phyloP scores from a whole-genome alignment of 179 eudicot species.

The Monotropa hypopitys region DNA sequence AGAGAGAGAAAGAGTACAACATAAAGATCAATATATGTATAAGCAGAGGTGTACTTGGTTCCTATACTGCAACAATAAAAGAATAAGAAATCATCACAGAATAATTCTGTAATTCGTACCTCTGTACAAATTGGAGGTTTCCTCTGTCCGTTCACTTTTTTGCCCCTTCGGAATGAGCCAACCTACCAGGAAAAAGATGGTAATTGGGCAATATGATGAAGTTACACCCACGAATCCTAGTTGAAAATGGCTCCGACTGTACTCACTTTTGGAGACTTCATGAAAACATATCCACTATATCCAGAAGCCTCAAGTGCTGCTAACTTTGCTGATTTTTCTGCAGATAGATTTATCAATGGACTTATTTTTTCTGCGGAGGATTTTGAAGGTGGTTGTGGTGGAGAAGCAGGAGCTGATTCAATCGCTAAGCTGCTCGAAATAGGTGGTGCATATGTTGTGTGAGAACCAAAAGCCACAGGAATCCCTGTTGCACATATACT shows the following conservation, averaged over 20 bases:
- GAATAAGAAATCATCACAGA: background rate
- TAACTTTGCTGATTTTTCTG: slow-evolving; percentile 42
- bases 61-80: background rate
- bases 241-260: slow-evolving; percentile 9
- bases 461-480: slow-evolving; percentile 30
- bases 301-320: slow-evolving; percentile 81
- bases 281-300: slow-evolving; percentile 52
- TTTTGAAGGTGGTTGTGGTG: slow-evolving; percentile 39
- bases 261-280: slow-evolving; percentile 68
- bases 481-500: slow-evolving; percentile 37
- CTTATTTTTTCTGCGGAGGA: slow-evolving; percentile 39
- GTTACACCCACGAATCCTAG: background rate
- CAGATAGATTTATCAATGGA: slow-evolving; percentile 37
- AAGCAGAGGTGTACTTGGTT: background rate
- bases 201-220: background rate
- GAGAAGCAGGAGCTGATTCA: slow-evolving; percentile 34
- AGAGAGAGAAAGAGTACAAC: background rate
- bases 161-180: slow-evolving; percentile 69
- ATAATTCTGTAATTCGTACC: slow-evolving; percentile 22
- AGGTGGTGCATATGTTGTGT: slow-evolving; percentile 32
- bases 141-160: slow-evolving; percentile 63
- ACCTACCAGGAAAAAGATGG: slow-evolving; percentile 31
- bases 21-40: background rate
- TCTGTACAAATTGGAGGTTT: slow-evolving; percentile 71
- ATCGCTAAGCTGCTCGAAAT: slow-evolving; percentile 40